Base-by-base conservation (phyloP, 768 basidiomycete genomes). In the Mycena albidolilacea region DNA sequence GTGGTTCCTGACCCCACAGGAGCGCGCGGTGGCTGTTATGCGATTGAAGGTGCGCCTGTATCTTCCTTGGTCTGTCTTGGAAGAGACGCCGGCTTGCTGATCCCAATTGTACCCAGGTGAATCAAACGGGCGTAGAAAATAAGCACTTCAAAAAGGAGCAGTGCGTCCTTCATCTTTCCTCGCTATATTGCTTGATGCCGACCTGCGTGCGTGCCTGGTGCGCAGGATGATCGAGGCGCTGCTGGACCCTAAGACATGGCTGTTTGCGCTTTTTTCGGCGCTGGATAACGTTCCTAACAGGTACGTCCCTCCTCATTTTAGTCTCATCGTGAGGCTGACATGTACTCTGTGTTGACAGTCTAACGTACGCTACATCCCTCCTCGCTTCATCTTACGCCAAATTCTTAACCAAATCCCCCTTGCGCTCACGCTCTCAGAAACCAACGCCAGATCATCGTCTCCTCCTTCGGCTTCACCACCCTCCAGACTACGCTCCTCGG, bases 121-220 rank as follows among this genome's bases (percentile, higher is more conserved):
- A 94, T 74, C 93, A 95, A 87, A 92, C 92, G 0, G 94, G 94
- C 43, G 88, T 94, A 11, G 94, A 94, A 81, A 95, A 93, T 79
- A 60, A 60, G 59, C 39, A 43, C 17, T 60, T 60, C 11, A 54
- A 60, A 21, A 39, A 60, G 94, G 91, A 93, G 48, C 94, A 95
- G 93, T 93, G 66, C 73, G 92, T 21, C 17, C n/a, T 50, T 46
- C 17, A 11, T 5, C 11, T 46, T 46, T 12, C 41, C 4, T 50
- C 3, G 7, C 17, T 7, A 0, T 5, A 17, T 7, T 19, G 19
- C n/a, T 50, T 50, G 19, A n/a, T 23, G 23, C 17, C 44, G 14
- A 23, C 23, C 44, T 46, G 44, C 19, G 41, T n/a, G 17, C 19
- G 7, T 50, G 48, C 15, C 6, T 7, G 7, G 48, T n/a, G 19